These are phyloP conservation scores for Tolypocladium cylindrosporum DNA, from an alignment of 2,329 filamentous ascomycete species.

Conservation along the genomic window DNA sequence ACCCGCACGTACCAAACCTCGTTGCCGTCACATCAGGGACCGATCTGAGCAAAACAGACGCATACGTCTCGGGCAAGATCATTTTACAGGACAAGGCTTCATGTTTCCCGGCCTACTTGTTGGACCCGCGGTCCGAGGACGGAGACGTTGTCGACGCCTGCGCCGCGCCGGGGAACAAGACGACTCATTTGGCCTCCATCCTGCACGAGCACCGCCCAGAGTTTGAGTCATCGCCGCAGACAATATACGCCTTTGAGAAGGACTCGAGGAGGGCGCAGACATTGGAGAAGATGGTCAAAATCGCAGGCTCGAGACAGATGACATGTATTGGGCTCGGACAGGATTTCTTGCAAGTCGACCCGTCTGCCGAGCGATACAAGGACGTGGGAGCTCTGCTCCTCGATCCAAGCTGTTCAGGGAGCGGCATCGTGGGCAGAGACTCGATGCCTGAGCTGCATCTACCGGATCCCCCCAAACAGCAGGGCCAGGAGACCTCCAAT, in stretches of 20 bases:
- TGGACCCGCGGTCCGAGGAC: slow-evolving; percentile 56
- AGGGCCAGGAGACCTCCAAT: slow-evolving; percentile 8
- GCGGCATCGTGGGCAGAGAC: slow-evolving; percentile 84
- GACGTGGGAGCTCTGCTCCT: slow-evolving; percentile 75
- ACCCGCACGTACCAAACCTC: slow-evolving; percentile 73
- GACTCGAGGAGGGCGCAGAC: slow-evolving; percentile 62
- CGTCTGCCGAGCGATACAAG: slow-evolving; percentile 47
- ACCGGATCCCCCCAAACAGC: slow-evolving; percentile 21
- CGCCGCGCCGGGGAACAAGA: slow-evolving; percentile 94
- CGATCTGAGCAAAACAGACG: slow-evolving; percentile 62
- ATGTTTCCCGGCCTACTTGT: slow-evolving; percentile 86
- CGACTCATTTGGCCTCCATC: slow-evolving; percentile 81
- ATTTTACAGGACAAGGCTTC: slow-evolving; percentile 96
- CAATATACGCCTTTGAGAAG: slow-evolving; percentile 72
- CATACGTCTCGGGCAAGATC: slow-evolving; percentile 67
- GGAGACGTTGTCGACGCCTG: slow-evolving; percentile 87
- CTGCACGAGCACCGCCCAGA: slow-evolving; percentile 35
- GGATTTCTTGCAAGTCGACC: slow-evolving; percentile 74
- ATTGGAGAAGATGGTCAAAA: slow-evolving; percentile 72
- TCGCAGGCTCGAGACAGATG: slow-evolving; percentile 58
- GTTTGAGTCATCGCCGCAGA: slow-evolving; percentile 20
- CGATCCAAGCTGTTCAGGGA: slow-evolving; percentile 92
- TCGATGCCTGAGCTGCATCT: slow-evolving; percentile 62
- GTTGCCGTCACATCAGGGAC: slow-evolving; percentile 64
- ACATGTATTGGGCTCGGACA: slow-evolving; percentile 63